Evolutionary conservation across 768 basidiomycete genomes (phyloP).

Genomic region (Ephemerocybe angulata): DNA sequence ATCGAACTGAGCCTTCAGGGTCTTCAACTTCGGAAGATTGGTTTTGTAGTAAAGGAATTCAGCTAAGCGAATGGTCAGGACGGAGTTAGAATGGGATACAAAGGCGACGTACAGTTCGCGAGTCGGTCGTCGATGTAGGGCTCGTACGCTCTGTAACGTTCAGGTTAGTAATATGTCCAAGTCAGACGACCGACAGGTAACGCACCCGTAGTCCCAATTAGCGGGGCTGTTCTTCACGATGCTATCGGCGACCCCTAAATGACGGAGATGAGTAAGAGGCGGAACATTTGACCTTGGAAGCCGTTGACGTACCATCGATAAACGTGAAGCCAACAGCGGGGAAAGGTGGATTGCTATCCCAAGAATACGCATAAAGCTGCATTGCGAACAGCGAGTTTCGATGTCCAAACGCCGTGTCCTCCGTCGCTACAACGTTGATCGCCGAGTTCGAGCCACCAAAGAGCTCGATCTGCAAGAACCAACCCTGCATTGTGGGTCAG

Average conservation of each 20-base stretch:
- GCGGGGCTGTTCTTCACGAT: constrained; percentile 30
- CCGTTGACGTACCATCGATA: constrained; percentile 36
- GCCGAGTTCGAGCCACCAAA: constrained; percentile 45
- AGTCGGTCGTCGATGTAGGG: constrained; percentile 43
- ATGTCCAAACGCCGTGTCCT: constrained; percentile 44
- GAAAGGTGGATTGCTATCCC: constrained; percentile 35
- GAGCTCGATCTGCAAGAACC: constrained; percentile 38
- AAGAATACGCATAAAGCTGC: constrained; percentile 47
- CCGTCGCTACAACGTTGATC: constrained; percentile 36
- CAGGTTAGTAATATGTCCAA: background rate
- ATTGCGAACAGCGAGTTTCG: constrained; percentile 43
- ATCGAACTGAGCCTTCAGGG: constrained; percentile 28
- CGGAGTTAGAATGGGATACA: background rate
- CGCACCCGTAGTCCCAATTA: constrained; percentile 33
- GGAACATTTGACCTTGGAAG: too few relatives aligned
- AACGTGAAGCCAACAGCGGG: constrained; percentile 42
- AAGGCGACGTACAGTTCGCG: constrained; percentile 27
- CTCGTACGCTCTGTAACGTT: constrained; percentile 31
- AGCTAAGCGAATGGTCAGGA: constrained; percentile 20
- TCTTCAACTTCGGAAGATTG: constrained; percentile 25
- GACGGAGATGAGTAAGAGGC: too few relatives aligned
- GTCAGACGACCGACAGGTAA: background rate
- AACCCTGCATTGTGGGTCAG: too few relatives aligned
- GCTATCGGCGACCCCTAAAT: constrained; percentile 33
- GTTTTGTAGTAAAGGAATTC: constrained; percentile 33